Conservation (phyloP, 495 filamentous ascomycete genomes). For the Amniculicola lignicola region DNA sequence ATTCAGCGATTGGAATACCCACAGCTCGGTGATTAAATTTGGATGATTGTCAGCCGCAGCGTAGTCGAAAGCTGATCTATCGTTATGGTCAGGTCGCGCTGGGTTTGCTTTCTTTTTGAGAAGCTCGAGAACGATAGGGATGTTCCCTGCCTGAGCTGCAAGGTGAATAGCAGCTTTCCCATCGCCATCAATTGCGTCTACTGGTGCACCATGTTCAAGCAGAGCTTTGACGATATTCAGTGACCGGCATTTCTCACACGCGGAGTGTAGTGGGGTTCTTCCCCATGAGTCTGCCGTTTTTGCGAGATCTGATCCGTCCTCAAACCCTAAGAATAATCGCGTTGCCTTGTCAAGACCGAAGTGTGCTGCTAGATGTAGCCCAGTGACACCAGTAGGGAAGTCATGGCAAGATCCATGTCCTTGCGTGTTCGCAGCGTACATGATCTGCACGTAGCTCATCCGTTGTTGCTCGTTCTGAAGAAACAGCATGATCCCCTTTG, state of each 20-base stretch:
- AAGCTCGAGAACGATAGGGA: background rate
- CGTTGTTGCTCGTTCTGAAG: background rate
- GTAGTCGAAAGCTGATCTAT: constrained; percentile 2
- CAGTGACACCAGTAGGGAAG: background rate
- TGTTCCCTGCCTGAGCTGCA: background rate
- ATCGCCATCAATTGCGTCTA: background rate
- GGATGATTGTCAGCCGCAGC: constrained; percentile 3
- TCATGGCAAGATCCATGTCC: background rate
- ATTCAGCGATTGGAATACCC: too few species aligned
- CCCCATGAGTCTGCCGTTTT: background rate
- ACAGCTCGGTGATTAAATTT: background rate
- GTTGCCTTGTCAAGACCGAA: background rate
- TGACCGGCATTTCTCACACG: background rate
- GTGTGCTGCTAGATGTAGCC: background rate
- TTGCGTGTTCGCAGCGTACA: background rate
- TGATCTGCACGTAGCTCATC: background rate
- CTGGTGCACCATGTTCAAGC: background rate
- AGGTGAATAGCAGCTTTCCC: background rate
- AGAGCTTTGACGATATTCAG: background rate
- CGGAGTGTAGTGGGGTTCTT: constrained; percentile 1
- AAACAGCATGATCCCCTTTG: constrained; percentile 1
- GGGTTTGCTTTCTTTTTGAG: background rate
- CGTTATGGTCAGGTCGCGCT: background rate
- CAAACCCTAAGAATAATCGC: background rate
- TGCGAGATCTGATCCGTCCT: background rate